Base-by-base conservation (phyloP, 2,329 filamentous ascomycete species). In the Colletotrichum endophyticum region DNA sequence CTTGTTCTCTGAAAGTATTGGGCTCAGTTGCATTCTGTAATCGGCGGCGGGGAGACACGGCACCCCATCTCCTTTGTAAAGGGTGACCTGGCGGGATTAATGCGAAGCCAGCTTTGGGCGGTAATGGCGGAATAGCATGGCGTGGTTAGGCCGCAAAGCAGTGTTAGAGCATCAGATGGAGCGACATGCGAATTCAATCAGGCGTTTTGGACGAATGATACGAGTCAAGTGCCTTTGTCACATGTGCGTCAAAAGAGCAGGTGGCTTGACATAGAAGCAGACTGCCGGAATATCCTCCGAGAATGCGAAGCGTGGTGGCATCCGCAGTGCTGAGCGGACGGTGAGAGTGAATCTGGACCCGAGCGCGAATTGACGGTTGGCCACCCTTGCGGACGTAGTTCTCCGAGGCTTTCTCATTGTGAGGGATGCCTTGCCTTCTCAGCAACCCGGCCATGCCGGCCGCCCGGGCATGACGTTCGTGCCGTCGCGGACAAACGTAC, bases 391-490 rank as follows among this genome's bases (percentile, higher is more conserved):
- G 28, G 53, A 34, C 27, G 36, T 32, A 27, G 69, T 34, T 66
- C 61, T 62, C 49, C 27, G 22, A 66, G n/a, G 8, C 32, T 49
- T 16, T 32, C 3, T n/a, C 4, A 16, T 22, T 27, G 13, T 70
- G 63, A 28, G 73, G 73, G 34, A 34, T 34, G 68, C 67, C 73
- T 70, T 66, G 30, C 57, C 13, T 16, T 8, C 11, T 16, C 8
- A n/a, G 11, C 28, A 62, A 32, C 73, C 59, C 73, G 70, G 63
- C 39, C 56, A 76, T 44, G 70, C 73, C 73, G 73, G 63, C 27
- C 70, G 63, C 44, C 63, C 63, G 32, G 70, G 30, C 70, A 67
- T 68, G 27, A 76, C 44, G 57, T 73, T 64, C 53, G 25, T 59
- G 57, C 62, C 57, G 32, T 63, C n/a, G 28, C 66, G 63, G 57